phyloP scores from a whole-genome alignment of 2,329 filamentous ascomycete species.

The Fusarium pseudoanthophilum region DNA sequence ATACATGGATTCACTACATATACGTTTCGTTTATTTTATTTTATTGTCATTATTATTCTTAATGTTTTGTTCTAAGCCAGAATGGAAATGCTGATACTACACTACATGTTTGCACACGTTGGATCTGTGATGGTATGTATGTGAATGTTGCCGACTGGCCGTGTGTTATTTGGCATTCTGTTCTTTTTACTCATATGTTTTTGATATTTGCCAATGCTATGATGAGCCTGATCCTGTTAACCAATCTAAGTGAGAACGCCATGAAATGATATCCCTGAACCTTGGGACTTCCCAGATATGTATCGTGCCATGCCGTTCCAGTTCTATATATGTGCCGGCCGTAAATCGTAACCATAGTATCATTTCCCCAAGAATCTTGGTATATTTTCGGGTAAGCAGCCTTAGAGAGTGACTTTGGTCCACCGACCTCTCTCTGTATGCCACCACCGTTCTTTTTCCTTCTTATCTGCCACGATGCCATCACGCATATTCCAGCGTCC shows the following conservation, averaged over 20 bases:
- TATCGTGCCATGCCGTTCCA: slow-evolving; percentile 1
- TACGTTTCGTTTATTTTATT: too few species aligned
- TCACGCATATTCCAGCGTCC: slow-evolving; percentile 59
- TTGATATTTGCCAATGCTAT: slow-evolving; percentile 5
- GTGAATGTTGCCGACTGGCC: not conserved
- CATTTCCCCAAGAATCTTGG: not conserved
- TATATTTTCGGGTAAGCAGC: not conserved
- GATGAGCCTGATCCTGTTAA: not conserved
- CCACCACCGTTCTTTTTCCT: slow-evolving; percentile 62
- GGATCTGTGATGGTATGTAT: not conserved
- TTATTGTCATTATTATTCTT: not conserved
- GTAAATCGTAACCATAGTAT: slow-evolving; percentile 29
- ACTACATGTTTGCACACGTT: not conserved
- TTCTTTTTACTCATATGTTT: not conserved
- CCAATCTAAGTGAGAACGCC: slow-evolving; percentile 16
- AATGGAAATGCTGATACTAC: not conserved
- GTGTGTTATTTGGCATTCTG: not conserved
- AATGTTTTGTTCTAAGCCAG: not conserved
- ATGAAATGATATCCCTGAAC: not conserved
- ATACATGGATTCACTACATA: not conserved
- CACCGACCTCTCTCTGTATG: slow-evolving; percentile 62
- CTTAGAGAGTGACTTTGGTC: slow-evolving; percentile 45
- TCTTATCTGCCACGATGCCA: slow-evolving; percentile 54
- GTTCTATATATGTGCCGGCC: slow-evolving; percentile 16
- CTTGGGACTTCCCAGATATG: not conserved